Evolutionary conservation across 495 filamentous ascomycete species (phyloP).

Genomic region (Amphirosellinia nigrospora): DNA sequence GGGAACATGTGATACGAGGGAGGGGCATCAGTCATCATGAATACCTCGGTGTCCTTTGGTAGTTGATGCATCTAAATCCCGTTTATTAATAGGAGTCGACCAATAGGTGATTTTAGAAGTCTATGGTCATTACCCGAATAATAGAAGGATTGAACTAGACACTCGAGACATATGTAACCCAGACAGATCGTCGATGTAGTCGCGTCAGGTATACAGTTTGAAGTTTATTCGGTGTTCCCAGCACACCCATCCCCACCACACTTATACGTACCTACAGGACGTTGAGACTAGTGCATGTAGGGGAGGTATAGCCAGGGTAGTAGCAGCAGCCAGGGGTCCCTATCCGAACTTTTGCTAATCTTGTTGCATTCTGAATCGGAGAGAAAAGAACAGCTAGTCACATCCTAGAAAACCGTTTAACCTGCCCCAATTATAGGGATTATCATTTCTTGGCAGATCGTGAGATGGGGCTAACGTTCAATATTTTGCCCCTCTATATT

Average conservation of each 20-base stretch:
- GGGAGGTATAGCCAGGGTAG: not conserved
- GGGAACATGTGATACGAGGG: slow-evolving; percentile 8
- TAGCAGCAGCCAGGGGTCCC: slow-evolving; percentile 2
- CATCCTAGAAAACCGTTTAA: slow-evolving; percentile 4
- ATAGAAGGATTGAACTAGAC: not conserved
- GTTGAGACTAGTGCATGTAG: not conserved
- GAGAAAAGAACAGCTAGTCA: slow-evolving; percentile 1
- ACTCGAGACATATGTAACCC: no score
- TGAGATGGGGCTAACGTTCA: not conserved
- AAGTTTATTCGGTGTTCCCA: not conserved
- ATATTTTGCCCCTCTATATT: no score
- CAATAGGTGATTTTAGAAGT: not conserved
- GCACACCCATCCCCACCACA: slow-evolving; percentile 1
- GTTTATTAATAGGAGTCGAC: not conserved
- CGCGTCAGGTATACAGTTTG: slow-evolving; percentile 2
- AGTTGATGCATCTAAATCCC: not conserved
- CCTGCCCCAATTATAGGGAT: not conserved
- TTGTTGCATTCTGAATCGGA: slow-evolving; percentile 1
- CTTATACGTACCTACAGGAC: not conserved
- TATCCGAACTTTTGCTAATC: slow-evolving; percentile 13
- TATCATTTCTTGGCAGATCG: slow-evolving; percentile 7
- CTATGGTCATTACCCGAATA: not conserved
- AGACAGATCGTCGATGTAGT: not conserved
- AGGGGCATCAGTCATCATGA: not conserved
- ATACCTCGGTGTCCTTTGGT: not conserved